A percentile compares a stretch with the other conserved stretches of the same genome.
phyloP scores from a whole-genome alignment of 2,329 filamentous ascomycete genomes.

The Aurifilum marmelostoma region DNA sequence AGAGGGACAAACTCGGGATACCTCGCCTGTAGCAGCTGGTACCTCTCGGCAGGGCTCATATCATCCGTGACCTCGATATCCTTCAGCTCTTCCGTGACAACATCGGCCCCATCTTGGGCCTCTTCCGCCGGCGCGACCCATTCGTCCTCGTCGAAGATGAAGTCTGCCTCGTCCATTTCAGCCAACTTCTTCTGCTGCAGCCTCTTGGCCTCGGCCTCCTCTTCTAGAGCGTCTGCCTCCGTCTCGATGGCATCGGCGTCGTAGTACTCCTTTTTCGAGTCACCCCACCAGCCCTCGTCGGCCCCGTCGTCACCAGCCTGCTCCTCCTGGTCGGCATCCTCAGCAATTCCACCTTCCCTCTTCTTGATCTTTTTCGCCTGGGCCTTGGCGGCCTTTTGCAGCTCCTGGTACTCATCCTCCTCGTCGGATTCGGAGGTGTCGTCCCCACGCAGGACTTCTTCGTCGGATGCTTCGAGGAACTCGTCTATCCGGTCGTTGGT shows the following conservation, averaged over 20 bases:
- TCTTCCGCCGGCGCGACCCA: conserved; percentile 69
- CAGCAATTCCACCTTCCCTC: conserved; percentile 54
- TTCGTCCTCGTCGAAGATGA: conserved; percentile 87
- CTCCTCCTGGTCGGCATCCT: conserved; percentile 58
- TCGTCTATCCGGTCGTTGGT: conserved; percentile 69
- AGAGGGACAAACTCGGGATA: conserved; percentile 94
- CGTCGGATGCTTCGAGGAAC: conserved; percentile 63
- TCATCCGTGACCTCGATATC: conserved; percentile 79
- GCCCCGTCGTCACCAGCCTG: conserved; percentile 55
- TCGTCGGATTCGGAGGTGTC: conserved; percentile 33
- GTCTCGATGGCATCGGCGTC: conserved; percentile 75
- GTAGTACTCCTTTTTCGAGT: conserved; percentile 89
- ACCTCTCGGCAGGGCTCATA: conserved; percentile 74
- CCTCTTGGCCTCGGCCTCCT: conserved; percentile 86
- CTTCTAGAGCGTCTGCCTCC: conserved; percentile 75
- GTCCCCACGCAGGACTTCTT: conserved; percentile 52
- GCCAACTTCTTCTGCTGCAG: conserved; percentile 90
- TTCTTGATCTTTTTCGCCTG: conserved; percentile 40
- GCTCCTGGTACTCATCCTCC: conserved; percentile 32
- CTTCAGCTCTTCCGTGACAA: conserved; percentile 85
- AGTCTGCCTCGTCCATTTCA: conserved; percentile 89
- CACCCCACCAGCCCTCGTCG: conserved; percentile 79
- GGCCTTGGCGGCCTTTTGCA: conserved; percentile 26
- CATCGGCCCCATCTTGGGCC: conserved; percentile 55
- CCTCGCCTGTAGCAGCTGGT: conserved; percentile 74